phyloP scores from a whole-genome alignment of 2,329 filamentous ascomycete genomes.

The Hymenoscyphus infarciens region DNA sequence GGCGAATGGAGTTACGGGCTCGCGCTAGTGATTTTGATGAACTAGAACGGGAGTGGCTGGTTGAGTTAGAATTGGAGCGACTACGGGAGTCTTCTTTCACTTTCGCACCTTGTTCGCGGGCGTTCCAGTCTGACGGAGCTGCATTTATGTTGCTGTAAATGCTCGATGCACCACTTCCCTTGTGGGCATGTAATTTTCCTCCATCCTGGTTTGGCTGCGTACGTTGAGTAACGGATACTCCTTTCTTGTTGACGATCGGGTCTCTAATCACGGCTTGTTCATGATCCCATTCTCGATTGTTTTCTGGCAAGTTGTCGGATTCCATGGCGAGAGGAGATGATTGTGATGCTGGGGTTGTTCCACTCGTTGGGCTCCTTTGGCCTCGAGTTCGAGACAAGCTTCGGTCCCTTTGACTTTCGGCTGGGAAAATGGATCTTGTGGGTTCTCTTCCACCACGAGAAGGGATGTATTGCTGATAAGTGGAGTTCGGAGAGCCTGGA shows the following conservation, averaged over 20 bases:
- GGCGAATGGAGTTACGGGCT: conserved; percentile 12
- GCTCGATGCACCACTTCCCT: conserved; percentile 18
- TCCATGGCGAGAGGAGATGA: conserved; percentile 4
- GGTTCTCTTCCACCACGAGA: conserved; percentile 12
- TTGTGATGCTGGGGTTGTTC: background rate
- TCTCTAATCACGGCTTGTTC: conserved; percentile 14
- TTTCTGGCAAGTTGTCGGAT: conserved; percentile 16
- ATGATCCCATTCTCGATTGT: conserved; percentile 18
- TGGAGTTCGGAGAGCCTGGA: conserved; percentile 1
- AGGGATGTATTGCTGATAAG: conserved; percentile 10
- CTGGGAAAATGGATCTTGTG: conserved; percentile 19
- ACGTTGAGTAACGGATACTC: conserved; percentile 16
- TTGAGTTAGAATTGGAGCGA: conserved; percentile 16
- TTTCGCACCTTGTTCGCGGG: conserved; percentile 9
- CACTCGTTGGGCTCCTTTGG: conserved; percentile 5
- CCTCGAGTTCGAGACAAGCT: conserved; percentile 7
- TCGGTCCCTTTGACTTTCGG: conserved; percentile 8
- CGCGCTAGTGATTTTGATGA: conserved; percentile 11
- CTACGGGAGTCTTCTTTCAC: conserved; percentile 5
- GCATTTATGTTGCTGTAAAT: conserved; percentile 17
- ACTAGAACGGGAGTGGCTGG: conserved; percentile 7
- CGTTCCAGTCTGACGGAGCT: conserved; percentile 1
- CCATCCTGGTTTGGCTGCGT: background rate
- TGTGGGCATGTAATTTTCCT: background rate
- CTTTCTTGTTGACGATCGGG: conserved; percentile 13